phyloP scores from a whole-genome alignment of 1,284 basidiomycete genomes.

The Rhodotorula glutinis region DNA sequence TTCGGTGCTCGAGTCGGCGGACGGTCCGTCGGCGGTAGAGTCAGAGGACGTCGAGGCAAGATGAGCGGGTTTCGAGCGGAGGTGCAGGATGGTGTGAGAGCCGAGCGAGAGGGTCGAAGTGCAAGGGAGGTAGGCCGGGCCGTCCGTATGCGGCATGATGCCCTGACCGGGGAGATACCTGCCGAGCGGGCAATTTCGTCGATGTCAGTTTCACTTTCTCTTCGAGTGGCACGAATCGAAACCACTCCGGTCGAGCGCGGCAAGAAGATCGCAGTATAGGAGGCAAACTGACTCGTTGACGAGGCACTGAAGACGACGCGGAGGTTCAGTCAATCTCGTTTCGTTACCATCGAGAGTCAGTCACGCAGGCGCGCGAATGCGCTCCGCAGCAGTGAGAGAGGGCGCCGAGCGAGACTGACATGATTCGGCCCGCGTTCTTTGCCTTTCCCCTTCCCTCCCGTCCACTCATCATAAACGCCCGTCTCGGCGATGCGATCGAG shows the following conservation, averaged over 20 bases:
- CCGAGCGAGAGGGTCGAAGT: slow-evolving; percentile 86
- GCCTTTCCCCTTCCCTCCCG: slow-evolving; percentile 10
- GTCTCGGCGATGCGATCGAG: slow-evolving; percentile 42
- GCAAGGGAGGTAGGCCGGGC: slow-evolving; percentile 78
- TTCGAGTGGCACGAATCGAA: too few relatives aligned
- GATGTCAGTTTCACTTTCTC: background rate
- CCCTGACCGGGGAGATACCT: slow-evolving; percentile 80
- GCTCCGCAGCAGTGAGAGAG: background rate
- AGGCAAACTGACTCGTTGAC: slow-evolving; percentile 35
- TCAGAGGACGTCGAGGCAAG: slow-evolving; percentile 9
- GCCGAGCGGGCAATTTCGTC: slow-evolving; percentile 29
- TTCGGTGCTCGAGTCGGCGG: background rate
- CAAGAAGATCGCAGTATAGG: too few relatives aligned
- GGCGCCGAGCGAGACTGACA: slow-evolving; percentile 7
- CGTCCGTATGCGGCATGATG: slow-evolving; percentile 94
- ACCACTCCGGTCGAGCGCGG: too few relatives aligned
- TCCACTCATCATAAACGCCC: slow-evolving; percentile 41
- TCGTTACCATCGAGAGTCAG: background rate
- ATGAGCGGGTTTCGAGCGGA: slow-evolving; percentile 48
- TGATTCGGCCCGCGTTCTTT: slow-evolving; percentile 28
- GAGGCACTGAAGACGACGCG: slow-evolving; percentile 18
- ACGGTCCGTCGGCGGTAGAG: background rate
- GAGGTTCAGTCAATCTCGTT: background rate
- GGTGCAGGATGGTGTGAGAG: slow-evolving; percentile 75
- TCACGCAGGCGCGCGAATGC: background rate